Evolutionary conservation across 192 early-diverging fungal species (phyloP).

Genomic region (Neocallimastix lanati): DNA sequence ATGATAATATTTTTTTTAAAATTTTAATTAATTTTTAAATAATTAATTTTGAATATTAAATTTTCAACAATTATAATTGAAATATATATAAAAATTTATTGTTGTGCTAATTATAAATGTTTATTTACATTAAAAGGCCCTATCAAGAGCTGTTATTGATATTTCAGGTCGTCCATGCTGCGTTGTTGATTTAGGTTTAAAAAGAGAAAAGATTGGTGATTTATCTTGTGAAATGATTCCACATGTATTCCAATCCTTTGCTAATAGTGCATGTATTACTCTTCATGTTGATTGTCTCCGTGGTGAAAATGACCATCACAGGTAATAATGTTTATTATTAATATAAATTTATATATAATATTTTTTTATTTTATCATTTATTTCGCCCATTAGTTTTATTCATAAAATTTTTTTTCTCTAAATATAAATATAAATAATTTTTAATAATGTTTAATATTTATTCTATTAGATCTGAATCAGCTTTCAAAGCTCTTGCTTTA

Average conservation of each 20-base stretch:
- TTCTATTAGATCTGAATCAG: slow-evolving; percentile 72
- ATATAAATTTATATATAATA: too few species aligned
- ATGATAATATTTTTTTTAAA: too few species aligned
- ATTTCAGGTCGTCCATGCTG: slow-evolving; percentile 87
- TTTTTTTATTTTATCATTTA: too few species aligned
- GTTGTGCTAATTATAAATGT: not conserved
- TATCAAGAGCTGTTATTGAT: slow-evolving; percentile 86
- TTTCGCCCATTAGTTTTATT: too few species aligned
- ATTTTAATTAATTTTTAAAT: too few species aligned
- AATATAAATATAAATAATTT: too few species aligned
- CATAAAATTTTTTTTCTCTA: too few species aligned
- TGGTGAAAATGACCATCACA: slow-evolving; percentile 93
- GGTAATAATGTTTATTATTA: slow-evolving; percentile 35
- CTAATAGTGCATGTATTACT: slow-evolving; percentile 76
- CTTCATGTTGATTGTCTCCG: slow-evolving; percentile 90
- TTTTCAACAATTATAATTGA: too few species aligned
- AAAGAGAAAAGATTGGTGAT: slow-evolving; percentile 75
- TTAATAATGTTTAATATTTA: too few species aligned
- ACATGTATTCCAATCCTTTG: slow-evolving; percentile 85
- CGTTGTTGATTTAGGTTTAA: slow-evolving; percentile 64
- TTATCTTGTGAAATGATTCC: slow-evolving; percentile 97
- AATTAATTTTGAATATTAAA: too few species aligned
- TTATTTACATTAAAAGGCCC: slow-evolving; percentile 27
- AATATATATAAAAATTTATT: too few species aligned
- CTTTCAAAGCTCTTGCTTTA: slow-evolving; percentile 96